These are phyloP conservation scores for Plasmopara viticola DNA, from an alignment of 352 stramenopile species.

Conservation along the genomic window DNA sequence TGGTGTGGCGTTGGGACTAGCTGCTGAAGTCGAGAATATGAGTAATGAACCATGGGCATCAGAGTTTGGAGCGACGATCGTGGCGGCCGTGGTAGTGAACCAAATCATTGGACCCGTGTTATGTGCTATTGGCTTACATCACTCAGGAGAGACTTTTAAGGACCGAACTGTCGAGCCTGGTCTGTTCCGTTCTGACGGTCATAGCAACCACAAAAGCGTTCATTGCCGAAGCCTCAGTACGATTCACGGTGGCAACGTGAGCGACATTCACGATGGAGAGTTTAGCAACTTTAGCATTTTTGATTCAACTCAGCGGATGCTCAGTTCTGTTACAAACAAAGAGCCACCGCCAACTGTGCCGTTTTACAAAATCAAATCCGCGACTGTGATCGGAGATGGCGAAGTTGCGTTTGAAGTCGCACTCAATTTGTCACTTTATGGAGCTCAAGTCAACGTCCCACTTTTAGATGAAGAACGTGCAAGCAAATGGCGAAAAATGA, in stretches of 20 bases:
- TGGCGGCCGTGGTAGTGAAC: constrained; percentile 60
- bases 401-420: constrained; percentile 55
- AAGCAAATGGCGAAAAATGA: constrained; percentile 59
- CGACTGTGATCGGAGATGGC: constrained; percentile 57
- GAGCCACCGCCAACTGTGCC: constrained; percentile 10
- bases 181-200: constrained; percentile 4
- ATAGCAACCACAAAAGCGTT: constrained; percentile 8
- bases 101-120: constrained; percentile 61
- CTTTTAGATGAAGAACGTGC: constrained; percentile 50
- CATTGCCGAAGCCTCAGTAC: constrained; percentile 4
- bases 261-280: constrained; percentile 4
- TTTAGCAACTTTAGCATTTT: constrained; percentile 11
- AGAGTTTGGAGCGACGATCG: constrained; percentile 56
- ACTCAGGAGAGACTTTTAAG: constrained; percentile 38
- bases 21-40: constrained; percentile 51
- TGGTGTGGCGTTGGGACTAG: constrained; percentile 53
- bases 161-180: constrained; percentile 14
- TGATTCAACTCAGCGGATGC: constrained; percentile 8
- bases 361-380: constrained; percentile 38
- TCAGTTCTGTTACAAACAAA: constrained; percentile 1
- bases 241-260: constrained; percentile 3
- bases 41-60: constrained; percentile 48
- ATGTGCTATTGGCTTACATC: constrained; percentile 45
- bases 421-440: constrained; percentile 56
- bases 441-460: constrained; percentile 51